These are phyloP conservation scores for Colletotrichum somersetense DNA, from an alignment of 2,329 filamentous ascomycete genomes.

Conservation along the genomic window DNA sequence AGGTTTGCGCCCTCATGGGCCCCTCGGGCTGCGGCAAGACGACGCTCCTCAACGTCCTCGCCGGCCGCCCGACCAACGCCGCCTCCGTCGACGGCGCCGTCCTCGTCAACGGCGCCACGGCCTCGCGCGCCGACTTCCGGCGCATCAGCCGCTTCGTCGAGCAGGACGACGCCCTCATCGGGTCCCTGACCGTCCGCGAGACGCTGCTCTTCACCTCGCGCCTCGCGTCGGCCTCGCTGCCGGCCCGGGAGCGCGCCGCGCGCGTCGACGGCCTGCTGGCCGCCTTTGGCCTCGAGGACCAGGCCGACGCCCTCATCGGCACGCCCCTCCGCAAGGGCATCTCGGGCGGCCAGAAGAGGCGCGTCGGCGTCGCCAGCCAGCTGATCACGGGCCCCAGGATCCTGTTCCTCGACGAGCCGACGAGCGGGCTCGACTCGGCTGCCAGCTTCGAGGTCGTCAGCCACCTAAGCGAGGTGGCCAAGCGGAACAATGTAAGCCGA, in stretches of 20 bases:
- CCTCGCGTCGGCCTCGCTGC: conserved; percentile 62
- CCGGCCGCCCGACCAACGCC: conserved; percentile 68
- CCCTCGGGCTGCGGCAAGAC: conserved; percentile 83
- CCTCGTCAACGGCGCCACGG: conserved; percentile 71
- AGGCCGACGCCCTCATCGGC: conserved; percentile 80
- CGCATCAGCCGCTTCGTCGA: conserved; percentile 83
- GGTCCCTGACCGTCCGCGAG: conserved; percentile 83
- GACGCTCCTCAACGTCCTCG: conserved; percentile 84
- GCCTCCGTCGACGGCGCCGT: conserved; percentile 65
- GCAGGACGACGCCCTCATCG: conserved; percentile 88
- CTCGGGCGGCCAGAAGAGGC: conserved; percentile 86
- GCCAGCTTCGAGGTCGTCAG: conserved; percentile 82
- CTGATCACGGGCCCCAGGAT: conserved; percentile 85
- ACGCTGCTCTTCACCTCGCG: conserved; percentile 83
- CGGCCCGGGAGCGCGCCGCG: conserved; percentile 42
- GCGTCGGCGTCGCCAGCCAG: conserved; percentile 83
- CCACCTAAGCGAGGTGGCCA: conserved; percentile 76
- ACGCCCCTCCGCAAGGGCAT: conserved; percentile 87
- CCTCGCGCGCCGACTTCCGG: conserved; percentile 69
- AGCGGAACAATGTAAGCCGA: conserved; percentile 70
- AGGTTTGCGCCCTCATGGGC: conserved; percentile 85
- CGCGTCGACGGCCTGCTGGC: conserved; percentile 76
- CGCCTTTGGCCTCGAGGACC: conserved; percentile 79
- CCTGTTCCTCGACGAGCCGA: conserved; percentile 87
- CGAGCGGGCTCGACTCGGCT: conserved; percentile 84